Evolutionary conservation across 768 basidiomycete species (phyloP).

Genomic region (Candolleomyces efflorescens): DNA sequence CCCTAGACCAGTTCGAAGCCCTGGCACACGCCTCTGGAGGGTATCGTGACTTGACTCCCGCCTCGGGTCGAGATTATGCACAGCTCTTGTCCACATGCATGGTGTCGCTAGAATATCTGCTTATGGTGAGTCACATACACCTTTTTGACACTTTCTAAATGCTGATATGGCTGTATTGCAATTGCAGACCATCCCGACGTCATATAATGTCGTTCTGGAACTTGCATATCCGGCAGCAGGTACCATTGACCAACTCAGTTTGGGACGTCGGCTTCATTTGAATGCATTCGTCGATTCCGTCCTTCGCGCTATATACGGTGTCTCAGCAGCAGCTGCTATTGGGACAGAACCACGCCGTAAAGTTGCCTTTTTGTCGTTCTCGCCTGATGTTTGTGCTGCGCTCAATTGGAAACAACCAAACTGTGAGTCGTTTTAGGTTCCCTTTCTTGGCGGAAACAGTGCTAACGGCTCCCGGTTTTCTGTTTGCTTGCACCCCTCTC

Average conservation of each 20-base stretch:
- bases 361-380: slow-evolving; percentile 90
- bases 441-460: neutral
- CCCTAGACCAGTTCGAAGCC: slow-evolving; percentile 70
- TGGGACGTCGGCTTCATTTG: slow-evolving; percentile 54
- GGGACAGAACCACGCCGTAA: slow-evolving; percentile 61
- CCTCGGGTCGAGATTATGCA: slow-evolving; percentile 40
- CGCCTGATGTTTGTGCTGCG: slow-evolving; percentile 83
- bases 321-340: slow-evolving; percentile 36
- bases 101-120: slow-evolving; percentile 68
- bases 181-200: slow-evolving; percentile 51
- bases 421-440: slow-evolving; percentile 47
- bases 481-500: neutral
- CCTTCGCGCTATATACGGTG: slow-evolving; percentile 76
- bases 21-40: slow-evolving; percentile 54
- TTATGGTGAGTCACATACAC: slow-evolving; percentile 51
- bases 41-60: slow-evolving; percentile 20
- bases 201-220: slow-evolving; percentile 77
- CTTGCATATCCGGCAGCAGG: slow-evolving; percentile 66
- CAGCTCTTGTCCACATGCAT: slow-evolving; percentile 48
- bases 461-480: neutral
- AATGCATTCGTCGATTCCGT: slow-evolving; percentile 85
- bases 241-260: slow-evolving; percentile 39
- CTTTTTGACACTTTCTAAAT: slow-evolving; percentile 1
- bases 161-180: slow-evolving; percentile 2
- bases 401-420: slow-evolving; percentile 99